Percentiles rank a stretch among this genome's conserved stretches.
Evolutionary conservation across 495 filamentous ascomycete species (phyloP).

Genomic region (Aspergillus avenaceus): DNA sequence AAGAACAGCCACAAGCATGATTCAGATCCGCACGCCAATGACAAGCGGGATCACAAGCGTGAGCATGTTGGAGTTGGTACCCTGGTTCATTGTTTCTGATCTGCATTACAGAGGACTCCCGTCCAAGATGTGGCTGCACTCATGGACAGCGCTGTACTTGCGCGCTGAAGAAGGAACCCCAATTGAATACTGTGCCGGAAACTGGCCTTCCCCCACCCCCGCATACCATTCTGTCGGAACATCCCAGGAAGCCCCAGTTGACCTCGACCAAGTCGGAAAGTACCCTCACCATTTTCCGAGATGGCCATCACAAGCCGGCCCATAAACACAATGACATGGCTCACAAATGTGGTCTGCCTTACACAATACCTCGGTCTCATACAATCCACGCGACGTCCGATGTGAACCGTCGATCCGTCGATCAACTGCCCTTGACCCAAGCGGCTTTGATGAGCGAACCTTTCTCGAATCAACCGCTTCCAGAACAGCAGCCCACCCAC

Average conservation of each 20-base stretch:
- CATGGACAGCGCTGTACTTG: conserved; percentile 92
- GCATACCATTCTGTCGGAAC: conserved; percentile 45
- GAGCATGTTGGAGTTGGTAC: conserved; percentile 44
- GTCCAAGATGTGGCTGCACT: conserved; percentile 73
- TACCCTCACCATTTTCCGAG: conserved; percentile 78
- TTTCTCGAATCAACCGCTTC: conserved; percentile 29
- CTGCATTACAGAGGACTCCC: conserved; percentile 55
- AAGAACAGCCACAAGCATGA: conserved; percentile 58
- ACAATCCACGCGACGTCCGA: conserved; percentile 59
- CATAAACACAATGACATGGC: conserved; percentile 85
- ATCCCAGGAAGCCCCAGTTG: conserved; percentile 62
- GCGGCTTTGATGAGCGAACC: conserved; percentile 36
- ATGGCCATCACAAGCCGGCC: conserved; percentile 90
- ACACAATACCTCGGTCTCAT: conserved; percentile 71
- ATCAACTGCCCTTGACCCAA: conserved; percentile 56
- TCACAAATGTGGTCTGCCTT: conserved; percentile 77
- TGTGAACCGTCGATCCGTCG: conserved; percentile 62
- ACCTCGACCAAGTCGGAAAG: conserved; percentile 82
- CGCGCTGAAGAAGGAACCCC: conserved; percentile 83
- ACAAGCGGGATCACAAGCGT: conserved; percentile 57
- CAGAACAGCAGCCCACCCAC: conserved; percentile 33
- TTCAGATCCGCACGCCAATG: conserved; percentile 55
- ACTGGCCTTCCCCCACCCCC: conserved; percentile 44
- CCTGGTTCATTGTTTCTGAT: conserved; percentile 34
- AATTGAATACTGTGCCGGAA: conserved; percentile 69